These are phyloP conservation scores for Myxozyma lipomycoides DNA, from an alignment of 805 yeast species.

Conservation along the genomic window DNA sequence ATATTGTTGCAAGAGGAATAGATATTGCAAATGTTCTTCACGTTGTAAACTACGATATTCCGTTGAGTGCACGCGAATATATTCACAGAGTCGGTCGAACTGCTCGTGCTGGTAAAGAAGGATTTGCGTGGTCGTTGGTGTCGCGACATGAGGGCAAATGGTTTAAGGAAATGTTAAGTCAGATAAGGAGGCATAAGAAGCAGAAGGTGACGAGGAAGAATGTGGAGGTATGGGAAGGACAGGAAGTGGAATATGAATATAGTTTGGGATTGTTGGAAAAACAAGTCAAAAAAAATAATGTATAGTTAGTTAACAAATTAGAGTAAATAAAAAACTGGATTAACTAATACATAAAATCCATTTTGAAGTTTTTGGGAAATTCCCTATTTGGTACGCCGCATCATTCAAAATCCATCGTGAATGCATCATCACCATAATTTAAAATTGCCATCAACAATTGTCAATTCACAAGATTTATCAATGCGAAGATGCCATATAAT, in stretches of 20 bases:
- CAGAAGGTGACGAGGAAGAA: constrained; percentile 32
- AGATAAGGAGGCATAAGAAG: constrained; percentile 28
- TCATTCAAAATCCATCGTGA: too few relatives aligned
- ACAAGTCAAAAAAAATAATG: constrained; percentile 34
- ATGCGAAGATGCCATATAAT: constrained; percentile 32
- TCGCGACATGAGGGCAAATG: constrained; percentile 71
- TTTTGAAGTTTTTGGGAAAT: neutral
- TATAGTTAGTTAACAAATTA: too few relatives aligned
- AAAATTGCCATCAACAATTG: too few relatives aligned
- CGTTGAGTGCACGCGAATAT: constrained; percentile 83
- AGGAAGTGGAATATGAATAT: constrained; percentile 43
- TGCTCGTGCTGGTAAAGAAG: constrained; percentile 82
- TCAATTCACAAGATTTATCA: too few relatives aligned
- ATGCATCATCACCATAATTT: too few relatives aligned
- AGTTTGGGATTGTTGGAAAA: constrained; percentile 46
- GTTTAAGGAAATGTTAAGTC: constrained; percentile 35
- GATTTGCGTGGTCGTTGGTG: constrained; percentile 70
- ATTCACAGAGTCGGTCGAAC: constrained; percentile 97
- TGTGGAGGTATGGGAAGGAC: constrained; percentile 37
- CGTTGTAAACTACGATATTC: constrained; percentile 88
- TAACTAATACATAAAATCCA: neutral
- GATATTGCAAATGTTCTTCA: constrained; percentile 66
- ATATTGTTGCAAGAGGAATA: constrained; percentile 92
- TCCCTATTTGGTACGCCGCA: too few relatives aligned
- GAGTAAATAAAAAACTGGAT: too few relatives aligned